Conservation (phyloP, 2,329 filamentous ascomycete genomes). For the Coccinonectria pachysandricola region DNA sequence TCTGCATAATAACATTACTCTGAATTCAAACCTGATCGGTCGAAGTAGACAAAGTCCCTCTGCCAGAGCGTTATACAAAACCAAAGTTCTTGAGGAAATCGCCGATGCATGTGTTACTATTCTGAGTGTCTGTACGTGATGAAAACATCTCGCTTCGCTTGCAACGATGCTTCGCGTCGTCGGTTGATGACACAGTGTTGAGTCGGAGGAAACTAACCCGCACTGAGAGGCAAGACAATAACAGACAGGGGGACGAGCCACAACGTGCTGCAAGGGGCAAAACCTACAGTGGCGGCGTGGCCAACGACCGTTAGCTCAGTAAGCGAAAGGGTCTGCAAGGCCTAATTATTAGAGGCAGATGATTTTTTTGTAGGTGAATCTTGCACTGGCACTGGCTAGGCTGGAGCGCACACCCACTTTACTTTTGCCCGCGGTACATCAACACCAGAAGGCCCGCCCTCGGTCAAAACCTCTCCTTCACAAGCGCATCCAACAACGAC, state of each 20-base stretch:
- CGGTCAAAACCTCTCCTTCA: conserved; percentile 16
- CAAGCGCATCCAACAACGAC: conserved; percentile 9
- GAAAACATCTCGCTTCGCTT: no score
- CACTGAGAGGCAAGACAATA: conserved; percentile 9
- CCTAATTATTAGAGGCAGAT: not conserved
- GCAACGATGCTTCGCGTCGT: no score
- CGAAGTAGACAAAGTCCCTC: no score
- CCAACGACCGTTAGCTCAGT: conserved; percentile 17
- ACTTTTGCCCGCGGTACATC: conserved; percentile 5
- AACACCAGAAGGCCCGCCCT: conserved; percentile 14
- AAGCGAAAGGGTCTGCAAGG: conserved; percentile 8
- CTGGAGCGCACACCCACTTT: not conserved
- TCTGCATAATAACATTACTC: no score
- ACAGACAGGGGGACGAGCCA: no score
- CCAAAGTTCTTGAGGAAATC: no score
- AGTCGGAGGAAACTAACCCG: conserved; percentile 2
- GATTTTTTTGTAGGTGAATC: no score
- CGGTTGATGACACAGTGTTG: conserved; percentile 13
- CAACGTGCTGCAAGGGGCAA: conserved; percentile 13
- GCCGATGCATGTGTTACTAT: no score
- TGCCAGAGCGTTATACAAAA: no score
- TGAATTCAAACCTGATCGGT: no score
- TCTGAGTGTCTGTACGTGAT: no score
- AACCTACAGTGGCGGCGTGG: conserved; percentile 9
- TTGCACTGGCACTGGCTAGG: no score